phyloP scores from a whole-genome alignment of 148 eudicot genomes.

The Arctostaphylos glauca region DNA sequence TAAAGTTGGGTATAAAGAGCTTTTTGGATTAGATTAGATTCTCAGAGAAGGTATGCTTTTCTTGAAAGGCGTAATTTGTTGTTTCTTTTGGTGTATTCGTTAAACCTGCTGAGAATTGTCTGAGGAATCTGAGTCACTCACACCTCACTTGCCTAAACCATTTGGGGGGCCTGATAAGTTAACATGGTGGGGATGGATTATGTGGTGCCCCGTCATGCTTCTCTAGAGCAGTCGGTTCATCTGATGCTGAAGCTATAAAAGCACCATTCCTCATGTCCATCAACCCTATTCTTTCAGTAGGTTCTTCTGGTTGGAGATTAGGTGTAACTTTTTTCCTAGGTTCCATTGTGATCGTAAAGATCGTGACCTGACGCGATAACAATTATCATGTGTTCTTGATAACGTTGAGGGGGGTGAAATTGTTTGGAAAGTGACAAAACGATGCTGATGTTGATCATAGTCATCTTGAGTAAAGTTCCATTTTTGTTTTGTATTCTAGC shows the following conservation, averaged over 20 bases:
- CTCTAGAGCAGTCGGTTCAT: neutral
- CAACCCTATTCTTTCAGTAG: neutral
- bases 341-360: neutral
- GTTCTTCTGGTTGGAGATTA: neutral
- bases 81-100: neutral
- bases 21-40: constrained; percentile 24
- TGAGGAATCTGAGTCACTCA: constrained; percentile 15
- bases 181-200: neutral
- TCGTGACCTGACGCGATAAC: neutral
- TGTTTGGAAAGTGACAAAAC: neutral
- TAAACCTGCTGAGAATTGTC: neutral
- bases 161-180: constrained; percentile 4
- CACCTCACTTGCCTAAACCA: constrained; percentile 18
- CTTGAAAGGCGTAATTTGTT: neutral
- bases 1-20: constrained; percentile 29
- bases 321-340: neutral
- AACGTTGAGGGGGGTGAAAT: neutral
- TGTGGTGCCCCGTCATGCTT: constrained; percentile 9
- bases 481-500: neutral
- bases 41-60: constrained; percentile 17
- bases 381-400: neutral
- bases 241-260: neutral
- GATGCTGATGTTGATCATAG: constrained; percentile 4
- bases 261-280: neutral
- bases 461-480: neutral